Evolutionary conservation across 148 eudicot species (phyloP).

Genomic region (Chenopodium berlandieri): DNA sequence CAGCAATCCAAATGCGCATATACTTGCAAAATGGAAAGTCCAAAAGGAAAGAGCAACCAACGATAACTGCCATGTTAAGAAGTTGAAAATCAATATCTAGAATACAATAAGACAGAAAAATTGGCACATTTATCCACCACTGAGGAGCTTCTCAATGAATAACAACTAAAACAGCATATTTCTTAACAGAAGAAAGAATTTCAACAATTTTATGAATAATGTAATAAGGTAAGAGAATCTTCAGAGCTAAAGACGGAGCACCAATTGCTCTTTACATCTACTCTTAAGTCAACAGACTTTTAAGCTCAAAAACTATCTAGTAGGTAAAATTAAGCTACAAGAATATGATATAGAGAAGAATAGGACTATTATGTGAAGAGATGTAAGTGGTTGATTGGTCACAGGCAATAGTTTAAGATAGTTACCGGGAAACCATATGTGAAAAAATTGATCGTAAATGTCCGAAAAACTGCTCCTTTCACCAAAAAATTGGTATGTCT

Average conservation of each 20-base stretch:
- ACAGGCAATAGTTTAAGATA: conserved; percentile 40
- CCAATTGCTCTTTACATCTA: not conserved
- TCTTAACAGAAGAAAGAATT: not conserved
- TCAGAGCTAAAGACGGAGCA: not conserved
- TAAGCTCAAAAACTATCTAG: not conserved
- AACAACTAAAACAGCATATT: not conserved
- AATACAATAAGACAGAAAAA: not conserved
- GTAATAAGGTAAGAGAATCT: not conserved
- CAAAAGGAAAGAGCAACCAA: conserved; percentile 86
- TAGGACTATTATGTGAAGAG: not conserved
- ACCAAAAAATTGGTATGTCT: conserved; percentile 87
- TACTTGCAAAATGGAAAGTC: conserved; percentile 95
- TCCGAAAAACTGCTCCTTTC: conserved; percentile 76
- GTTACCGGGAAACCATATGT: conserved; percentile 98
- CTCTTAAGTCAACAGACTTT: not conserved
- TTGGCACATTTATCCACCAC: not conserved
- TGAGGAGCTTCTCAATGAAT: not conserved
- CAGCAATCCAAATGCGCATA: conserved; percentile 91
- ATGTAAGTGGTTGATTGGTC: not conserved
- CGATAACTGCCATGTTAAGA: conserved; percentile 74
- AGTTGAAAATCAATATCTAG: conserved; percentile 21
- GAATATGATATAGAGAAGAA: conserved; percentile 9
- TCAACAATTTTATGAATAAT: not conserved
- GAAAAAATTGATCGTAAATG: conserved; percentile 96
- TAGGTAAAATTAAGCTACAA: not conserved